Conservation (phyloP, 2,329 filamentous ascomycete genomes). For the Sporothrix pseudoabietina region DNA sequence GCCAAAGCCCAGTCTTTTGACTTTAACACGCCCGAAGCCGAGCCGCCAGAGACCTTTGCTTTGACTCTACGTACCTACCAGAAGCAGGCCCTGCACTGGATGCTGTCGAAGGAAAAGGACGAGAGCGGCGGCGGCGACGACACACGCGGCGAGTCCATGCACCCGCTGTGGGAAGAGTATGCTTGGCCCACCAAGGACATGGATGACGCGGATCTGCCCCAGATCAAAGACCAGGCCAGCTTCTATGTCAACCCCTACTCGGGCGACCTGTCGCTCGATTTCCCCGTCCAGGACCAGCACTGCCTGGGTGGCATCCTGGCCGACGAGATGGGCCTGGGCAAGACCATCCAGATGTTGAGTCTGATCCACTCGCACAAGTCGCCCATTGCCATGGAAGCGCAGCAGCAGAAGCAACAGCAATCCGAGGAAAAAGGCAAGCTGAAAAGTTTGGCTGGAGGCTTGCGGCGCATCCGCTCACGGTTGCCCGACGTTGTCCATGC, state of each 20-base stretch:
- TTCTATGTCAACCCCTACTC: constrained; percentile 99
- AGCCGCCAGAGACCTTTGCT: constrained; percentile 78
- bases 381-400: constrained; percentile 49
- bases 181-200: constrained; percentile 84
- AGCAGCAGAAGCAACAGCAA: constrained; percentile 37
- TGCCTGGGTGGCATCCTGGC: constrained; percentile 91
- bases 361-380: constrained; percentile 82
- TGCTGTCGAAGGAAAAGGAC: constrained; percentile 89
- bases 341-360: constrained; percentile 98
- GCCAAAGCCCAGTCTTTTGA: constrained; percentile 97
- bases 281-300: constrained; percentile 90
- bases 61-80: constrained; percentile 90
- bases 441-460: constrained; percentile 54
- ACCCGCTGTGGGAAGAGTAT: constrained; percentile 97
- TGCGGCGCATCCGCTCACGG: constrained; percentile 48
- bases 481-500: constrained; percentile 61
- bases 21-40: constrained; percentile 83
- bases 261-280: constrained; percentile 86
- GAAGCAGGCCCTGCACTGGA: constrained; percentile 94
- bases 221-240: constrained; percentile 64
- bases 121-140: constrained; percentile 60
- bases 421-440: neutral
- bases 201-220: constrained; percentile 74
- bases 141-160: constrained; percentile 68
- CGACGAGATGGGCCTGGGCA: constrained; percentile 96